These are phyloP conservation scores for Hymenoscyphus salicellus DNA, from an alignment of 2,329 filamentous ascomycete species.

Conservation along the genomic window DNA sequence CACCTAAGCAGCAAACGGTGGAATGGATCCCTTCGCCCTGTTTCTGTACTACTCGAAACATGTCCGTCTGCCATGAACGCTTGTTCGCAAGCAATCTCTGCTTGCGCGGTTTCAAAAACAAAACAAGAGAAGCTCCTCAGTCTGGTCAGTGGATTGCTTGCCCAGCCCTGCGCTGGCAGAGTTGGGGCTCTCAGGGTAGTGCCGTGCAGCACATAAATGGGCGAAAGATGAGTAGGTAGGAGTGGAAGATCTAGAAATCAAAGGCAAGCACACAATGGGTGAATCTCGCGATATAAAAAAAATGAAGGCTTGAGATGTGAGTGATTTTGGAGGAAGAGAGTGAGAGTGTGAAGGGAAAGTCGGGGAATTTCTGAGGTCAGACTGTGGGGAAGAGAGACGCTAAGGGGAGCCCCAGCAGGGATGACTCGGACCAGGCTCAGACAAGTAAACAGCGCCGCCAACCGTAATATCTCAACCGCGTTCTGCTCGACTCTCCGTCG, in stretches of 20 bases:
- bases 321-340: neutral
- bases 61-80: neutral
- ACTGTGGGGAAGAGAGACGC: neutral
- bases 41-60: neutral
- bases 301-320: neutral
- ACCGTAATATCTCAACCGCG: neutral
- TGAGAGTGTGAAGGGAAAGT: no score
- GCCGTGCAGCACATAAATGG: neutral
- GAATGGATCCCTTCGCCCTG: constrained; percentile 1
- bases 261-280: neutral
- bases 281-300: neutral
- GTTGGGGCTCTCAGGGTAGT: neutral
- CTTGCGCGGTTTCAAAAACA: no score
- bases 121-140: no score
- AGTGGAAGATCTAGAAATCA: neutral
- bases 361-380: neutral
- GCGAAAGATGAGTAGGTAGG: no score
- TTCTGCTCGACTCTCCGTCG: neutral
- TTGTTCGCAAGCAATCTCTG: neutral
- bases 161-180: no score
- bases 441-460: neutral
- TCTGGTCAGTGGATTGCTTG: no score
- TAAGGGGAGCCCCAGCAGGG: neutral
- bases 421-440: neutral
- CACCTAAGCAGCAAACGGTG: constrained; percentile 20